phyloP scores from a whole-genome alignment of 371 early-diverging fungal species.

The Mortierella sp. region DNA sequence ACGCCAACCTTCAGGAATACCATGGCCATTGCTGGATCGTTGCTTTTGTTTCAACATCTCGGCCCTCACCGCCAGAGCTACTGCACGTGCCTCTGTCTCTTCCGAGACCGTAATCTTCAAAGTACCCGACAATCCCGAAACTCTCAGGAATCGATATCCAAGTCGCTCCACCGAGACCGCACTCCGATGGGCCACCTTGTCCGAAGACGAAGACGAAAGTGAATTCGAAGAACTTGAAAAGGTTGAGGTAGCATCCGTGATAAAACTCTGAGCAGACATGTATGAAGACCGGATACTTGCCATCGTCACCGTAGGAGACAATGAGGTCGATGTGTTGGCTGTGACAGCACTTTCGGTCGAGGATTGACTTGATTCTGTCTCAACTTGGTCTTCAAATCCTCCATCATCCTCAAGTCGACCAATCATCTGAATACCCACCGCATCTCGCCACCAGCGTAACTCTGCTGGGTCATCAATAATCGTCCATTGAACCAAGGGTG shows the following conservation, averaged over 20 bases:
- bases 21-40: constrained; percentile 11
- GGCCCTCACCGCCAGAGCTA: constrained; percentile 37
- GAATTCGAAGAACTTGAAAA: background rate
- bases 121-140: constrained; percentile 43
- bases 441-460: constrained; percentile 51
- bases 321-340: background rate
- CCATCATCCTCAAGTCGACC: constrained; percentile 36
- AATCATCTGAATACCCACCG: constrained; percentile 51
- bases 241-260: constrained; percentile 35
- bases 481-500: constrained; percentile 41
- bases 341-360: background rate
- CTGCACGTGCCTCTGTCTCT: constrained; percentile 45
- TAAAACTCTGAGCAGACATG: constrained; percentile 24
- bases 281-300: constrained; percentile 29
- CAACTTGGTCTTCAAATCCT: background rate
- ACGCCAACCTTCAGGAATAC: background rate
- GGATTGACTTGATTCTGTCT: background rate
- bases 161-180: constrained; percentile 37
- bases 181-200: background rate
- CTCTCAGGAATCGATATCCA: constrained; percentile 48
- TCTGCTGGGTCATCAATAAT: constrained; percentile 43
- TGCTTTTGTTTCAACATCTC: constrained; percentile 36
- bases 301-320: constrained; percentile 2
- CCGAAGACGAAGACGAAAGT: constrained; percentile 7
- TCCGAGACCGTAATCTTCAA: constrained; percentile 50